These are phyloP conservation scores for Fusarium fracticaudum DNA, from an alignment of 2,329 filamentous ascomycete genomes.

Conservation along the genomic window DNA sequence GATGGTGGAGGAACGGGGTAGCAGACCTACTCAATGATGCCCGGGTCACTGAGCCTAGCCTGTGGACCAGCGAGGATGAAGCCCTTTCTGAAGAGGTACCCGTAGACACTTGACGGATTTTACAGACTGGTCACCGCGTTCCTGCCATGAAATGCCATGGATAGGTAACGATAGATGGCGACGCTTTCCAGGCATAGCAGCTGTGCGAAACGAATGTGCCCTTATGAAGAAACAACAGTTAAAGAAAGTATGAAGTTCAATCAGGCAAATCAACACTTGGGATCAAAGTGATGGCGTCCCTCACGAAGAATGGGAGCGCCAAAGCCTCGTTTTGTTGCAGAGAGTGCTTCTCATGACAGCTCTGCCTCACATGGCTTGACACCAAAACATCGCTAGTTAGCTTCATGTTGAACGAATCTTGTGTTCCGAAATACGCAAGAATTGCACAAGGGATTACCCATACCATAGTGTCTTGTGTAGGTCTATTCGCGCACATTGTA, in stretches of 20 bases:
- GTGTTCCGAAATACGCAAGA: fast-evolving
- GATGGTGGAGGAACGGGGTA: not conserved
- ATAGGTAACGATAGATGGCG: not conserved
- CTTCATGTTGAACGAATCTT: not conserved
- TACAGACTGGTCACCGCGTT: not conserved
- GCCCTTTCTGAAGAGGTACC: fast-evolving
- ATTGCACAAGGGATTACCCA: fast-evolving
- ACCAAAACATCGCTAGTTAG: not conserved
- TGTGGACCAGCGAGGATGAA: not conserved
- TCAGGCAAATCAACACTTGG: fast-evolving
- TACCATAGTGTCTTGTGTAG: no score
- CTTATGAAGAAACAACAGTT: not conserved
- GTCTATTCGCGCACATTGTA: not conserved
- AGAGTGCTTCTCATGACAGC: not conserved
- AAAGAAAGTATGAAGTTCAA: not conserved
- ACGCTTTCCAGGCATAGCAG: not conserved
- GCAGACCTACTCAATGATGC: not conserved
- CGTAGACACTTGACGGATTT: no score
- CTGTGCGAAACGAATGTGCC: not conserved
- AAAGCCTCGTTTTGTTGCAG: not conserved
- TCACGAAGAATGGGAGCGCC: fast-evolving
- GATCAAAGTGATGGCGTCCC: fast-evolving
- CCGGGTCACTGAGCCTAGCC: not conserved
- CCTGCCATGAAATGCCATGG: not conserved
- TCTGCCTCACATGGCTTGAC: not conserved